Conservation (phyloP, 2,329 filamentous ascomycete species). For the Curvularia verruculosa region DNA sequence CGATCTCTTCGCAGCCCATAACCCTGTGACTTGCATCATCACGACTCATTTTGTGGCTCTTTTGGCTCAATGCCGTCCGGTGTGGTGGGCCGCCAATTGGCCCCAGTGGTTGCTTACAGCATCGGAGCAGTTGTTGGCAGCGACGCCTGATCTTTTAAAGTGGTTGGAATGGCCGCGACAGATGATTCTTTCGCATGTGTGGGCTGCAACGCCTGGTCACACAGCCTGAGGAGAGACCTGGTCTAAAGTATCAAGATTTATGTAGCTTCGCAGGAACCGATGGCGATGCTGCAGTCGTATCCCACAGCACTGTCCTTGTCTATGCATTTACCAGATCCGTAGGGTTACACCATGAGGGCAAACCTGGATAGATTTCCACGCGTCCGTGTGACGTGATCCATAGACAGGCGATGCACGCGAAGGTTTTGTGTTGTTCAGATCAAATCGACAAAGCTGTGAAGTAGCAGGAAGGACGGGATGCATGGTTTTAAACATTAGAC, state of each 20-base stretch:
- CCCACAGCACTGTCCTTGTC: background rate
- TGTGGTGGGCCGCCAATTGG: constrained; percentile 42
- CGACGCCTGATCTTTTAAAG: constrained; percentile 33
- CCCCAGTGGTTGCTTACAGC: constrained; percentile 35
- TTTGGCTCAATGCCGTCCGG: constrained; percentile 25
- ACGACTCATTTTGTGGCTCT: constrained; percentile 36
- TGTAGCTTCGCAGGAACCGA: background rate
- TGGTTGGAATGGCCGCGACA: constrained; percentile 40
- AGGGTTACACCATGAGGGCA: background rate
- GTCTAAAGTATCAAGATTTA: background rate
- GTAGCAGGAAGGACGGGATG: background rate
- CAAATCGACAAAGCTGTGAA: background rate
- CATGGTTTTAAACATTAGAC: background rate
- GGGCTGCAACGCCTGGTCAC: constrained; percentile 1
- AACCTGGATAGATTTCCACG: background rate
- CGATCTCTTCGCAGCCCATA: constrained; percentile 32
- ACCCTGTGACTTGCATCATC: constrained; percentile 39
- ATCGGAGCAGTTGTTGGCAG: constrained; percentile 28
- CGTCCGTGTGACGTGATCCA: background rate
- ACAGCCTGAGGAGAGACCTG: background rate
- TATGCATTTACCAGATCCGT: no score
- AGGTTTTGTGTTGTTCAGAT: background rate
- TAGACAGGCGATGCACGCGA: background rate
- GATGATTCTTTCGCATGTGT: constrained; percentile 19
- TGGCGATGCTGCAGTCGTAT: background rate